phyloP scores from a whole-genome alignment of 2,329 filamentous ascomycete genomes.

The Alternaria ethzedia region DNA sequence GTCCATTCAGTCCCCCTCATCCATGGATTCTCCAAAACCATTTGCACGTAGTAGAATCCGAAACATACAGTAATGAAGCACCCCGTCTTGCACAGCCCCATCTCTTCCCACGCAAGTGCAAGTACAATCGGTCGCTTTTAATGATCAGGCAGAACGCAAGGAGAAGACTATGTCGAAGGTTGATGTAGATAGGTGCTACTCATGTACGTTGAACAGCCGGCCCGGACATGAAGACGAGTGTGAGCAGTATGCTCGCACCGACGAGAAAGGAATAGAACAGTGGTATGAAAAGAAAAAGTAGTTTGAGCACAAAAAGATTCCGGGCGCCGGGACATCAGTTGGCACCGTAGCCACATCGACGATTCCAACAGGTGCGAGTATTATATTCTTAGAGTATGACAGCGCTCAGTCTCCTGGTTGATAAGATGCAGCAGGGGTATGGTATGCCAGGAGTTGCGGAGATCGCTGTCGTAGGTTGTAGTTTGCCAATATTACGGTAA shows the following conservation, averaged over 20 bases:
- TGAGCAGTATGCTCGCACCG: slow-evolving; percentile 22
- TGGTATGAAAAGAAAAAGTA: slow-evolving; percentile 44
- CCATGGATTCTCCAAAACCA: slow-evolving; percentile 8
- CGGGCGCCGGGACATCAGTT: slow-evolving; percentile 42
- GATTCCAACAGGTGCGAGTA: slow-evolving; percentile 41
- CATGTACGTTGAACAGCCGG: slow-evolving; percentile 37
- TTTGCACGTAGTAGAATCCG: slow-evolving; percentile 15
- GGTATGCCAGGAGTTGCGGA: slow-evolving; percentile 32
- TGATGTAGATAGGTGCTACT: slow-evolving; percentile 23
- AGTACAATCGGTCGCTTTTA: slow-evolving; percentile 25
- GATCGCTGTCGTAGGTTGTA: slow-evolving; percentile 35
- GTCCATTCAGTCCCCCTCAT: not conserved
- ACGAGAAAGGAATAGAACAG: slow-evolving; percentile 32
- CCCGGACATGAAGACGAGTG: slow-evolving; percentile 22
- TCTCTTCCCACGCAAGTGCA: slow-evolving; percentile 11
- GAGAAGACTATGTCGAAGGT: slow-evolving; percentile 21
- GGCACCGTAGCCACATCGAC: slow-evolving; percentile 32
- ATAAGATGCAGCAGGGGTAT: slow-evolving; percentile 34
- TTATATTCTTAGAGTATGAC: slow-evolving; percentile 33
- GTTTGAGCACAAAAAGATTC: slow-evolving; percentile 33
- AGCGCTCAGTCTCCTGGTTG: slow-evolving; percentile 29
- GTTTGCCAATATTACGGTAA: slow-evolving; percentile 33
- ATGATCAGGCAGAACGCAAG: slow-evolving; percentile 18
- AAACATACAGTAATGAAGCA: slow-evolving; percentile 26
- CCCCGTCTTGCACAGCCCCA: slow-evolving; percentile 11